A percentile compares a stretch with the other conserved stretches of the same genome.
Evolutionary conservation across 2,329 filamentous ascomycete species (phyloP).

Genomic region (Metarhizium brunneum): DNA sequence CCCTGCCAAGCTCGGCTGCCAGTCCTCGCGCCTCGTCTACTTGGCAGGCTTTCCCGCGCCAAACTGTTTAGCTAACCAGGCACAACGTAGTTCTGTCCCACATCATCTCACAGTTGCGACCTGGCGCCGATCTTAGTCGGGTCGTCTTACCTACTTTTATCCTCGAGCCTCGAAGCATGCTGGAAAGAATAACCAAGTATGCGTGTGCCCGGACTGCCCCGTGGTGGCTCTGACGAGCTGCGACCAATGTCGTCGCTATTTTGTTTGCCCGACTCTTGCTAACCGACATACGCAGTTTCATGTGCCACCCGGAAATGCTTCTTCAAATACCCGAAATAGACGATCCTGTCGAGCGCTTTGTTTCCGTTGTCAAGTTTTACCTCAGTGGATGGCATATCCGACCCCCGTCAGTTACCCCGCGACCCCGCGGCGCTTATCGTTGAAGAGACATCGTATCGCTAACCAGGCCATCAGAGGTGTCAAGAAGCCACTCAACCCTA

Average conservation of each 20-base stretch:
- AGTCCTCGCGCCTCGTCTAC: neutral
- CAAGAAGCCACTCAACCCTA: constrained; percentile 95
- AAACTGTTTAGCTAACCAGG: constrained; percentile 1
- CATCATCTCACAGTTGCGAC: constrained; percentile 93
- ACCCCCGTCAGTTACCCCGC: constrained; percentile 60
- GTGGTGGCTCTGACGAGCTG: neutral
- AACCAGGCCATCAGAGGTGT: constrained; percentile 57
- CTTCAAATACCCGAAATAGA: constrained; percentile 80
- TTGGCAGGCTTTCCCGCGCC: constrained; percentile 6
- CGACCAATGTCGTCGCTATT: neutral
- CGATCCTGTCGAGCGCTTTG: constrained; percentile 81
- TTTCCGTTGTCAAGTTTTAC: constrained; percentile 96
- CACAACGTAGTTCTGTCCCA: constrained; percentile 68
- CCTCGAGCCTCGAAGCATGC: constrained; percentile 92
- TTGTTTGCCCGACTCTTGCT: neutral
- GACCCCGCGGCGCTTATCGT: neutral
- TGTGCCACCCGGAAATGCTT: constrained; percentile 96
- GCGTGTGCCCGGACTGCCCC: constrained; percentile 18
- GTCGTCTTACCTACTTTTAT: constrained; percentile 97
- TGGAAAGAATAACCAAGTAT: constrained; percentile 97
- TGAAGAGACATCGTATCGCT: neutral
- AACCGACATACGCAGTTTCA: constrained; percentile 58
- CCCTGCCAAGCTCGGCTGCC: neutral
- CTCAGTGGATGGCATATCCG: constrained; percentile 98
- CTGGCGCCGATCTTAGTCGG: constrained; percentile 87